phyloP scores from a whole-genome alignment of 2,329 filamentous ascomycete species.

The Aspergillus sojae region DNA sequence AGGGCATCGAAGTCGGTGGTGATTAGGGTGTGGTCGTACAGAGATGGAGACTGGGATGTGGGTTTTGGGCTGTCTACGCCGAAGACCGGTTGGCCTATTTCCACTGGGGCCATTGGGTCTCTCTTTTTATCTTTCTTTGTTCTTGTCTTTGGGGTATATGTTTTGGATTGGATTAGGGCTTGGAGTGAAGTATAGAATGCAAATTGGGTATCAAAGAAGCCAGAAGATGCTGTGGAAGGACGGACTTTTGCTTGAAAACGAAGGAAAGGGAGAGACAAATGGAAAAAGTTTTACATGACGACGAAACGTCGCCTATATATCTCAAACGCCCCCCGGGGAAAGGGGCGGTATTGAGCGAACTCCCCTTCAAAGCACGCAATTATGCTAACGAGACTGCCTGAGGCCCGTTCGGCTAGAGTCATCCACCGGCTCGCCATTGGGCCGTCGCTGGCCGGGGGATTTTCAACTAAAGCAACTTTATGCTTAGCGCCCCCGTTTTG shows the following conservation, averaged over 20 bases:
- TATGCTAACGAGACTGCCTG: slow-evolving; percentile 14
- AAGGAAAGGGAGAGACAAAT: not conserved
- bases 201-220: not conserved
- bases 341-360: slow-evolving; percentile 13
- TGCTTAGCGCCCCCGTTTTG: not conserved
- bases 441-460: not conserved
- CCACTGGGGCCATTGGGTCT: slow-evolving; percentile 13
- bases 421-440: not conserved
- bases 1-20: slow-evolving; percentile 37
- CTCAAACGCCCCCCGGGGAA: not conserved
- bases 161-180: not conserved
- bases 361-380: slow-evolving; percentile 24
- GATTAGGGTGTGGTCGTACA: slow-evolving; percentile 36
- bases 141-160: not conserved
- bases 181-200: not conserved
- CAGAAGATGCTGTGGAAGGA: not conserved
- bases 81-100: slow-evolving; percentile 11
- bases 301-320: not conserved
- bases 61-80: not conserved
- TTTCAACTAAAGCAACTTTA: slow-evolving; percentile 8
- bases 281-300: slow-evolving; percentile 2
- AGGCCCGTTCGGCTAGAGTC: not conserved
- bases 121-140: not conserved
- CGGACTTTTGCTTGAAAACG: not conserved
- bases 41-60: not conserved